Evolutionary conservation across 1,139 yeast species (phyloP).

Genomic region (Sugiyamaella pinicola): DNA sequence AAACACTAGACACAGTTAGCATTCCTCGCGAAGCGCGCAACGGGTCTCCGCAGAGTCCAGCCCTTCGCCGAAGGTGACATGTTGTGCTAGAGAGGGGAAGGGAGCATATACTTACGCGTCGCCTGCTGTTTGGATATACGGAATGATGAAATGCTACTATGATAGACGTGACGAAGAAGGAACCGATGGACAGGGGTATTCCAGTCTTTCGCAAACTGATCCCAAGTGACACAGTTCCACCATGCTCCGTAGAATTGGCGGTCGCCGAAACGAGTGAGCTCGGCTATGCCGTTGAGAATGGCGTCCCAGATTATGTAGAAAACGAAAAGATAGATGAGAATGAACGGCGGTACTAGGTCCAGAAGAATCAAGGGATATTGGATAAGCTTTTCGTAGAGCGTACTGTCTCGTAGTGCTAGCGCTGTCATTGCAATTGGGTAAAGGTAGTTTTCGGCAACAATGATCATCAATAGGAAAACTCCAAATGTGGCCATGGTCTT

Average conservation of each 20-base stretch:
- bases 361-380: conserved; percentile 64
- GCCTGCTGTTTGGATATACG: conserved; percentile 68
- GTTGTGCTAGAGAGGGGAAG: too few relatives aligned
- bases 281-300: conserved; percentile 85
- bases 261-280: conserved; percentile 81
- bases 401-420: conserved; percentile 50
- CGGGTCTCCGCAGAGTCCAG: too few relatives aligned
- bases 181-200: conserved; percentile 94
- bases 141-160: conserved; percentile 79
- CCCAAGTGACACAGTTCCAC: conserved; percentile 98
- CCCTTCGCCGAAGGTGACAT: background rate
- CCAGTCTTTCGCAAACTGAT: conserved; percentile 92
- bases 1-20: conserved; percentile 43
- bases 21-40: background rate
- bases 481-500: conserved; percentile 85
- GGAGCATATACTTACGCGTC: conserved; percentile 41
- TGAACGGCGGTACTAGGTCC: conserved; percentile 79
- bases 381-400: conserved; percentile 51
- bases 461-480: conserved; percentile 76
- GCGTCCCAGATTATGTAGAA: conserved; percentile 95
- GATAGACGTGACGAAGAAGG: conserved; percentile 88
- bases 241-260: conserved; percentile 92
- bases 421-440: conserved; percentile 75
- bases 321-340: conserved; percentile 70
- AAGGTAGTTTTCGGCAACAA: conserved; percentile 74